Evolutionary conservation across 331 rosid species (phyloP).

Genomic region (Quercus phellos): DNA sequence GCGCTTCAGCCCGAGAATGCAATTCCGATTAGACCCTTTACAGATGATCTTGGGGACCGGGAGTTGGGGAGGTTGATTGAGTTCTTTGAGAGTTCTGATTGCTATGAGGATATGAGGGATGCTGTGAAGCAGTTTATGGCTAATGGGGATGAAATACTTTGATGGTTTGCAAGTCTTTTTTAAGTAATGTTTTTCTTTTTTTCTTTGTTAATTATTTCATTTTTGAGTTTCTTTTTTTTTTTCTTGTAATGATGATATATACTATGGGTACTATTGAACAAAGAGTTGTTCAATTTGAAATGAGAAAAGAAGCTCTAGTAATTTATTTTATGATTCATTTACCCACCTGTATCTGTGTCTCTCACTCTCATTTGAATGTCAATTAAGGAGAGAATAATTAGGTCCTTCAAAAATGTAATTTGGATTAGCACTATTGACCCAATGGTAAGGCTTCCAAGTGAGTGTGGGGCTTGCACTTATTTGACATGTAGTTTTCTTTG

Average conservation of each 20-base stretch:
- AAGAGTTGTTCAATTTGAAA: conserved; percentile 29
- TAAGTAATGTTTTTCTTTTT: not conserved
- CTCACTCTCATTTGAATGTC: not conserved
- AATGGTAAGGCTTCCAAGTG: not conserved
- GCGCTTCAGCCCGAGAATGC: conserved; percentile 72
- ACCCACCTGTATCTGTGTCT: not conserved
- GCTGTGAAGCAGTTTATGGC: conserved; percentile 50
- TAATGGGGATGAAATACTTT: not conserved
- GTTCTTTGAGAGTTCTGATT: conserved; percentile 48
- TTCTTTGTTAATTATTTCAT: not conserved
- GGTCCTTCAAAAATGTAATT: no score
- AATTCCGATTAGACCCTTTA: conserved; percentile 52
- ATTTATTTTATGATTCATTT: not conserved
- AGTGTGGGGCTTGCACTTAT: no score
- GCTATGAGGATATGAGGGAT: conserved; percentile 69
- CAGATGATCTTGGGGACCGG: conserved; percentile 50
- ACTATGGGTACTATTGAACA: conserved; percentile 18
- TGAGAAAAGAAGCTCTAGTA: not conserved
- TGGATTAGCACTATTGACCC: not conserved
- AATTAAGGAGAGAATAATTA: no score
- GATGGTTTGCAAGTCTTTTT: not conserved
- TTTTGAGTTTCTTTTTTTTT: not conserved
- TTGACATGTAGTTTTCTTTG: no score
- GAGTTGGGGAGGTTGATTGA: conserved; percentile 50
- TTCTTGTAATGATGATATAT: not conserved